Conservation (phyloP, 768 basidiomycete species). For the Lyophyllum semitale region DNA sequence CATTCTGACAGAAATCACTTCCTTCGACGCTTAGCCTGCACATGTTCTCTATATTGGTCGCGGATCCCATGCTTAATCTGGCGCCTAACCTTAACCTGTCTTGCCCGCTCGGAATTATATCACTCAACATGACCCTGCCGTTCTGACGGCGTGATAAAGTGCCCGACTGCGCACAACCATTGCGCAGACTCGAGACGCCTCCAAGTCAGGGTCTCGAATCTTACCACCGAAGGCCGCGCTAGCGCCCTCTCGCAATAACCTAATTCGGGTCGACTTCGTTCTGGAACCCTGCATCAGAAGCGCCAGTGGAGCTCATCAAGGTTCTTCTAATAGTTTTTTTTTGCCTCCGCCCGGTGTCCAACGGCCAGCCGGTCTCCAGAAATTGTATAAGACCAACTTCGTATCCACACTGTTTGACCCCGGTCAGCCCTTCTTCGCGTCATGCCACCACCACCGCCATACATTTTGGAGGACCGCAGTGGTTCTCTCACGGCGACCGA, state of each 20-base stretch:
- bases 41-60: too few species aligned
- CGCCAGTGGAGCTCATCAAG: background rate
- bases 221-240: background rate
- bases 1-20: too few species aligned
- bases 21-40: too few species aligned
- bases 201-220: background rate
- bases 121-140: too few species aligned
- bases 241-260: constrained; percentile 1
- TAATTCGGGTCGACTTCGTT: background rate
- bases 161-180: too few species aligned
- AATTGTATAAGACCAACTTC: background rate
- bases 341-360: constrained; percentile 1
- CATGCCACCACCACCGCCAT: background rate
- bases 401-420: background rate
- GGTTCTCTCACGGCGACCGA: constrained; percentile 45
- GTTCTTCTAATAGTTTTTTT: constrained; percentile 4
- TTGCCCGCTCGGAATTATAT: too few species aligned
- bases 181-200: background rate
- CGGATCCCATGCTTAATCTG: too few species aligned
- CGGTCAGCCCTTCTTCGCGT: too few species aligned
- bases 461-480: constrained; percentile 2
- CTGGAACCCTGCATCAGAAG: constrained; percentile 9
- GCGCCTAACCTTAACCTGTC: too few species aligned
- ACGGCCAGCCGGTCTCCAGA: constrained; percentile 1
- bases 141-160: too few species aligned